Conservation (phyloP, 176 grass and related monocot species). For the Eremochloa ophiuroides region DNA sequence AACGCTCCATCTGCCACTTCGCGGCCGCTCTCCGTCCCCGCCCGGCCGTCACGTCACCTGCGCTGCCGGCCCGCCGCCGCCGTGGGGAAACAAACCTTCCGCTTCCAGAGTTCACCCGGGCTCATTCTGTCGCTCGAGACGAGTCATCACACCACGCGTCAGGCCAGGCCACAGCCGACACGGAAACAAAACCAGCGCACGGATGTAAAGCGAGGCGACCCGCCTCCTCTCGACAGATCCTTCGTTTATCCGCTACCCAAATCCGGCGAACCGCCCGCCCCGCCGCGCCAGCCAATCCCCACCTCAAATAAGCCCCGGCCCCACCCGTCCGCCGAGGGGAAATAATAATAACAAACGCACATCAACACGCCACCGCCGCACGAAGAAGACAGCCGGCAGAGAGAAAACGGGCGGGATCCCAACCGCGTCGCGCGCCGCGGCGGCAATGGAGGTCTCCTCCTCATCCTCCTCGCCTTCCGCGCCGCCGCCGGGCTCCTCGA, state of each 20-base stretch:
- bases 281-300: slow-evolving; percentile 7
- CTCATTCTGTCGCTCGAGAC: background rate
- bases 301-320: slow-evolving; percentile 33
- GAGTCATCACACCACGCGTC: slow-evolving; percentile 31
- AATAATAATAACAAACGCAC: slow-evolving; percentile 2
- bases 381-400: background rate
- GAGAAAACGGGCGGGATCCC: background rate
- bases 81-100: background rate
- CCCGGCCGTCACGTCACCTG: too few species aligned
- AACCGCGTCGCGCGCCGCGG: slow-evolving; percentile 1
- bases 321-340: background rate
- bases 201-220: background rate
- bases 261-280: slow-evolving; percentile 21
- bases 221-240: background rate
- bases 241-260: slow-evolving; percentile 11
- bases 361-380: slow-evolving; percentile 31
- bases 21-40: too few species aligned
- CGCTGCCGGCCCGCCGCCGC: too few species aligned
- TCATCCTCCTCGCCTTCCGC: slow-evolving; percentile 20
- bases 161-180: background rate
- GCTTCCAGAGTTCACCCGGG: background rate
- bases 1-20: too few species aligned
- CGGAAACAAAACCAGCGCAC: background rate
- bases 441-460: slow-evolving; percentile 50
- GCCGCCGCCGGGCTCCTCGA: background rate